Base-by-base conservation (phyloP, 1,284 basidiomycete species). In the Ceratobasidium sp. region DNA sequence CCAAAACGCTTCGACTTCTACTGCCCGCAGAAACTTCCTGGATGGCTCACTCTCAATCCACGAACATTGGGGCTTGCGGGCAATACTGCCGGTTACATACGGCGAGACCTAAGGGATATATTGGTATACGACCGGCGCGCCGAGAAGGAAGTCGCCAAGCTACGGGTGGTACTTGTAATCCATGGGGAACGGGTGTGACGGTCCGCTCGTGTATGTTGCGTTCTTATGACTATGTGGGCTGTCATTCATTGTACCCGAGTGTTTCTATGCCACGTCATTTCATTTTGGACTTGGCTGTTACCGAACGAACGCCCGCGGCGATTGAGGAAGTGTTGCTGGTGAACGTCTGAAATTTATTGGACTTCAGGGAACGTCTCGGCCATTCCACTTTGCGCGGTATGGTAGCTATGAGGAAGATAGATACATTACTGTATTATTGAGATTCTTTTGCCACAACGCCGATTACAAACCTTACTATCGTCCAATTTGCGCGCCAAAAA, bases 81-180 rank as follows among this genome's bases (percentile, higher is more conserved):
- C 14, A 50, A 73, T 54, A 63, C 48, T 17, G 53, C 36, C 17
- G 71, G 59, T 11, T 63, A 54, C 45, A 36, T 48, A 45, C 36
- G 66, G 24, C 66, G 66, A 1, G 54, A 69, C 33, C 44, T 69
- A 15, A 69, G 66, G 33, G 66, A 69, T 44, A 7, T 69, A 22
- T 48, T 53, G 44, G 54, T 60, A 17, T 6, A 59, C 17, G 67
- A 71, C 31, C 41, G 56, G 47, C 36, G 29, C 31, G 50, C 67
- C 27, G 44, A 48, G 31, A 27, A 45, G n/a, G 67, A 33, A 17
- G 45, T 71, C 22, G 67, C 67, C 17, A 57, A 57, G 45, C 27
- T 60, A 17, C 51, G 67, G 33, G 41, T 71, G 9, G 36, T 45
- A 27, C 51, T 60, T 3, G 47, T 57, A 0, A 50, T 60, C 47